These are phyloP conservation scores for Rhizomucor miehei DNA, from an alignment of 371 early-diverging fungal genomes.

Conservation along the genomic window DNA sequence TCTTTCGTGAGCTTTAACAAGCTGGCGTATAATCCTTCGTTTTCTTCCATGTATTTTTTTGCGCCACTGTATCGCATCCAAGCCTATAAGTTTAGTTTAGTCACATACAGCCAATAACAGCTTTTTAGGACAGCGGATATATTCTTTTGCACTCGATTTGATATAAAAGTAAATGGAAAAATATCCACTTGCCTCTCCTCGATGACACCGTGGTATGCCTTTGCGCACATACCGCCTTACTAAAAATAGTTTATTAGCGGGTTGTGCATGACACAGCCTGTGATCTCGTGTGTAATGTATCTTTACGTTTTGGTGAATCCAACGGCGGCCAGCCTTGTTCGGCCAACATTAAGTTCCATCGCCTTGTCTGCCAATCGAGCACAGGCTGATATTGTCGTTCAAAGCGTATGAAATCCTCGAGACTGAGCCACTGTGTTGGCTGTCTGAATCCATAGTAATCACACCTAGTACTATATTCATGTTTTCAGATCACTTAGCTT, in stretches of 20 bases:
- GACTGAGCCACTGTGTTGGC: constrained; percentile 51
- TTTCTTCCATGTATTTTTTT: constrained; percentile 47
- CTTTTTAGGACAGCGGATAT: too few relatives aligned
- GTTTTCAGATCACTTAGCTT: too few relatives aligned
- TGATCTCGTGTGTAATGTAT: not conserved
- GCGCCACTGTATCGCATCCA: constrained; percentile 88
- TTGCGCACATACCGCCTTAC: constrained; percentile 73
- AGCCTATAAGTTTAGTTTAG: constrained; percentile 31
- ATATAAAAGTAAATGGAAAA: not conserved
- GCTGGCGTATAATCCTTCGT: constrained; percentile 58
- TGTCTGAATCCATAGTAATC: constrained; percentile 67
- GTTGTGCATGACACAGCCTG: not conserved
- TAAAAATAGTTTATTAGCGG: constrained; percentile 11
- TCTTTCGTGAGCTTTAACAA: constrained; percentile 52
- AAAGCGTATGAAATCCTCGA: constrained; percentile 46
- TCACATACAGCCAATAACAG: too few relatives aligned
- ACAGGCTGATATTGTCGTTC: constrained; percentile 50
- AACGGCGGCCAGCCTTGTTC: constrained; percentile 49
- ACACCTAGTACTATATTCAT: constrained; percentile 9
- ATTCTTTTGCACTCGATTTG: not conserved
- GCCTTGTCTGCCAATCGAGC: constrained; percentile 41
- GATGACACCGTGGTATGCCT: constrained; percentile 69
- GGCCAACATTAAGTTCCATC: constrained; percentile 52
- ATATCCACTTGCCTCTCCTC: constrained; percentile 59
- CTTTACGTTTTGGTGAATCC: constrained; percentile 42